phyloP scores from a whole-genome alignment of 2,329 filamentous ascomycete species.

The Hymenoscyphus infarciens region DNA sequence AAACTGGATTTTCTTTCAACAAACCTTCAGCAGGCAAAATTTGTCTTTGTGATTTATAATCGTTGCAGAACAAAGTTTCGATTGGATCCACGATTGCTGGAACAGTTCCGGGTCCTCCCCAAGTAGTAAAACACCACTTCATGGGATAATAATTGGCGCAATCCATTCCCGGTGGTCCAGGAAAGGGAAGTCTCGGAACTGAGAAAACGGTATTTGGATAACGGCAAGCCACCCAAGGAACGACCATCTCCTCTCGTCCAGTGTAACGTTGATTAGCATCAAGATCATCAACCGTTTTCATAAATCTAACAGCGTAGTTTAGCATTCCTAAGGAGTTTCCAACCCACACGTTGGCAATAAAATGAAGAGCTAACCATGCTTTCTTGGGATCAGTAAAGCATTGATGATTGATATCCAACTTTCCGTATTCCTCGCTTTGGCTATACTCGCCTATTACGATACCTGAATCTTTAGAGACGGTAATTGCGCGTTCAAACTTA shows the following conservation, averaged over 20 bases:
- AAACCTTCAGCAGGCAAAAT: neutral
- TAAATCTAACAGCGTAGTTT: constrained; percentile 7
- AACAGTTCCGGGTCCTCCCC: neutral
- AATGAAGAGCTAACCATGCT: constrained; percentile 5
- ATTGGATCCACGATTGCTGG: neutral
- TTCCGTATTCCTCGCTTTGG: neutral
- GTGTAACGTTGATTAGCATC: constrained; percentile 11
- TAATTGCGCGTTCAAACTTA: constrained; percentile 5
- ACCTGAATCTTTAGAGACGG: constrained; percentile 3
- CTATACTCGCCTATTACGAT: constrained; percentile 7
- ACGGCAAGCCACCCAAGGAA: constrained; percentile 6
- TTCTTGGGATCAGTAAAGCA: constrained; percentile 5
- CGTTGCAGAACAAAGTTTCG: constrained; percentile 4
- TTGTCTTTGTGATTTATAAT: neutral
- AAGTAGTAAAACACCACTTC: constrained; percentile 4
- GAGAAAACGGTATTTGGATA: constrained; percentile 14
- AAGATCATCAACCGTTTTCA: constrained; percentile 12
- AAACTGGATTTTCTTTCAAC: neutral
- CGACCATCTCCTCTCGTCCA: constrained; percentile 10
- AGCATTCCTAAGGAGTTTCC: constrained; percentile 9
- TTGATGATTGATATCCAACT: constrained; percentile 6
- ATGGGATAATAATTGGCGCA: neutral
- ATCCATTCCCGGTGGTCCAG: neutral
- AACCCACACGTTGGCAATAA: neutral
- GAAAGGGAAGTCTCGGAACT: constrained; percentile 7